phyloP scores from a whole-genome alignment of 768 basidiomycete species.

The Sarcomyxa edulis region DNA sequence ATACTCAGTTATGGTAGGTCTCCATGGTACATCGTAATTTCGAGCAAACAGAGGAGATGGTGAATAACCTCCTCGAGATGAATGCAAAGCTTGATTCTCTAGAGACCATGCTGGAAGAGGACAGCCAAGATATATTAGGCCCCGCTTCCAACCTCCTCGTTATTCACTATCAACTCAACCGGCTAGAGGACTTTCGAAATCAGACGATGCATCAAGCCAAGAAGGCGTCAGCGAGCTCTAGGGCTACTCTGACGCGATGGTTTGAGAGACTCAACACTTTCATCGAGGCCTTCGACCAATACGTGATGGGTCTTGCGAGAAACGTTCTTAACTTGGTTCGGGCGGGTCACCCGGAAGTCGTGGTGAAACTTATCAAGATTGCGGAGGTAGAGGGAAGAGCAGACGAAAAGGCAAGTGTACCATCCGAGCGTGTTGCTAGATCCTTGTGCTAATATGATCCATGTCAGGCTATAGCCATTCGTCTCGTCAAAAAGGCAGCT shows the following conservation, averaged over 20 bases:
- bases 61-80: slow-evolving; percentile 92
- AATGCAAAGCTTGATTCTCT: slow-evolving; percentile 75
- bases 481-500: slow-evolving; percentile 90
- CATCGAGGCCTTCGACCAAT: slow-evolving; percentile 79
- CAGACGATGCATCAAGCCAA: slow-evolving; percentile 94
- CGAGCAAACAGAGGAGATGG: slow-evolving; percentile 92
- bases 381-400: slow-evolving; percentile 89
- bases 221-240: slow-evolving; percentile 62
- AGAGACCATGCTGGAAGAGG: slow-evolving; percentile 70
- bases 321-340: slow-evolving; percentile 78
- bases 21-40: slow-evolving; percentile 96
- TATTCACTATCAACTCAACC: slow-evolving; percentile 88
- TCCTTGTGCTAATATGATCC: neutral
- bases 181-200: slow-evolving; percentile 90
- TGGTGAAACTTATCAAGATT: slow-evolving; percentile 90
- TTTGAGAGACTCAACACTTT: slow-evolving; percentile 84
- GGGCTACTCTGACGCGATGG: slow-evolving; percentile 65
- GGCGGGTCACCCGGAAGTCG: slow-evolving; percentile 75
- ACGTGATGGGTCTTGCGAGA: slow-evolving; percentile 71
- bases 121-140: slow-evolving; percentile 75
- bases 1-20: slow-evolving; percentile 48
- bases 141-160: slow-evolving; percentile 85
- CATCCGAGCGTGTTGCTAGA: neutral
- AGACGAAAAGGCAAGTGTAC: slow-evolving; percentile 77
- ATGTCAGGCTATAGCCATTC: slow-evolving; percentile 81